phyloP scores from a whole-genome alignment of 177 flowering plant species.

The Vitis hybrid region DNA sequence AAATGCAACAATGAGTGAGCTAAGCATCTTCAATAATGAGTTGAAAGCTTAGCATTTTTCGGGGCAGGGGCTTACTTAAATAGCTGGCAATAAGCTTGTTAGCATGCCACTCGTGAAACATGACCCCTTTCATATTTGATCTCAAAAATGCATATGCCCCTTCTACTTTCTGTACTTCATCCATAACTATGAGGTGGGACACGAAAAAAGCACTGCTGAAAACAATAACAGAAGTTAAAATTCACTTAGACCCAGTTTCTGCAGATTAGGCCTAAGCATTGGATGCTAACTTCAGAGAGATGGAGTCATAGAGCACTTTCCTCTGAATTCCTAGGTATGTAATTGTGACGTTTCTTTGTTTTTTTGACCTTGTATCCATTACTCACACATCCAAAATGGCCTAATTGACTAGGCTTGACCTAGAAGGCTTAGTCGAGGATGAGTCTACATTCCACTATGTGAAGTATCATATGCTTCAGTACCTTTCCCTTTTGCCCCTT shows the following conservation, averaged over 20 bases:
- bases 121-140: not conserved
- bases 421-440: slow-evolving; percentile 23
- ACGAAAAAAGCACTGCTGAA: not conserved
- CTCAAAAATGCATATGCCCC: not conserved
- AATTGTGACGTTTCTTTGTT: slow-evolving; percentile 1
- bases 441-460: slow-evolving; percentile 32
- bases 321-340: not conserved
- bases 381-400: slow-evolving; percentile 6
- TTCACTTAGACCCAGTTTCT: not conserved
- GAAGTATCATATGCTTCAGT: slow-evolving; percentile 26
- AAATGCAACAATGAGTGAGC: not conserved
- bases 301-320: slow-evolving; percentile 12
- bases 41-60: slow-evolving; percentile 2
- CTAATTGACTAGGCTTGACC: slow-evolving; percentile 23
- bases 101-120: not conserved
- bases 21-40: slow-evolving; percentile 18
- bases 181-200: not conserved
- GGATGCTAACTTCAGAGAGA: not conserved
- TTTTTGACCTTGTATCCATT: not conserved
- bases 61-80: not conserved
- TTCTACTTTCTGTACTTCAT: not conserved
- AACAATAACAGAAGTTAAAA: not conserved
- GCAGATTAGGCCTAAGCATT: not conserved
- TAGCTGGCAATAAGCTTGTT: too few species aligned
- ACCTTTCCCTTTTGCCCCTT: slow-evolving; percentile 6